Conservation (phyloP, 1,284 basidiomycete species). For the Hymenochaete sp. region DNA sequence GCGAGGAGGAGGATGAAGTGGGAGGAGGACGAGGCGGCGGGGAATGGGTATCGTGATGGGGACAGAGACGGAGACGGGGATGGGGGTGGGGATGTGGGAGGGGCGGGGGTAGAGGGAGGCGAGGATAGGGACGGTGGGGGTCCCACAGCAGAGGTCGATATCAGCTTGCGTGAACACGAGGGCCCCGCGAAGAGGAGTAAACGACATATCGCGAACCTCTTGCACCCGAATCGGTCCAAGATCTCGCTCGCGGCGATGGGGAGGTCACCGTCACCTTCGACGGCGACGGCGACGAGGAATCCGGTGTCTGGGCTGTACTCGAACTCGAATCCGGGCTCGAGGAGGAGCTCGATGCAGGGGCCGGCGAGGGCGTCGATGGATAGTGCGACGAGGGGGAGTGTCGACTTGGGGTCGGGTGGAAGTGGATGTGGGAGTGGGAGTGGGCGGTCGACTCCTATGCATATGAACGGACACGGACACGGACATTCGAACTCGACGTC, state of each 20-base stretch:
- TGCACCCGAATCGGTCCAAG: conserved; percentile 22
- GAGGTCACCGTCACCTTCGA: conserved; percentile 5
- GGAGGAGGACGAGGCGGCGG: conserved; percentile 17
- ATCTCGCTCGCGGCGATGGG: conserved; percentile 3
- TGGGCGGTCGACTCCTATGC: too few relatives aligned
- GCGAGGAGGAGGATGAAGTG: conserved; percentile 16
- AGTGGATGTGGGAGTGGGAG: too few relatives aligned
- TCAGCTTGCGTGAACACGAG: not conserved
- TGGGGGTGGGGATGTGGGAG: not conserved
- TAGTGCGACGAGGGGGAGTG: too few relatives aligned
- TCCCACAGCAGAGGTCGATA: not conserved
- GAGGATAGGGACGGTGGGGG: conserved; percentile 6
- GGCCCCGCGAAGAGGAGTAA: conserved; percentile 24
- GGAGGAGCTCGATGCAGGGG: too few relatives aligned
- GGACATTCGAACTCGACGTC: conserved; percentile 2
- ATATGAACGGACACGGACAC: not conserved
- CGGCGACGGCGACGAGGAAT: too few relatives aligned
- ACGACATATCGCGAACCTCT: conserved; percentile 22
- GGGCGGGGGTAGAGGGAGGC: conserved; percentile 15
- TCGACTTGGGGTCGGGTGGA: too few relatives aligned
- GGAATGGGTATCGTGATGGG: too few relatives aligned
- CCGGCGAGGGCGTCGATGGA: too few relatives aligned
- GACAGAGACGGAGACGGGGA: not conserved
- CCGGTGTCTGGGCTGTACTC: too few relatives aligned
- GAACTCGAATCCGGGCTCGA: too few relatives aligned